phyloP scores from a whole-genome alignment of 2,329 filamentous ascomycete species.

The Paramyrothecium roridum region DNA sequence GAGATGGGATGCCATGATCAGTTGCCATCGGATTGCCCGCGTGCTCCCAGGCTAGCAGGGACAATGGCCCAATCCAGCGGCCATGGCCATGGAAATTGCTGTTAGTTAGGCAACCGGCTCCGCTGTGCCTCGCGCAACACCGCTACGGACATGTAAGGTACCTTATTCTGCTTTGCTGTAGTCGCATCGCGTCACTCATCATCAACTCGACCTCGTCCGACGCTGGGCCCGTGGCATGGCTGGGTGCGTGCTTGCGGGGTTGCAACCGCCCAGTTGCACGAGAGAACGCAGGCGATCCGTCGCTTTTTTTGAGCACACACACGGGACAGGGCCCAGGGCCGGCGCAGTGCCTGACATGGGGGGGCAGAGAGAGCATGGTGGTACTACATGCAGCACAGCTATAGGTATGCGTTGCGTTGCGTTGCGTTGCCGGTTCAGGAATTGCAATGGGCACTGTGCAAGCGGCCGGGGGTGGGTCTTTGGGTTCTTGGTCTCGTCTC shows the following conservation, averaged over 20 bases:
- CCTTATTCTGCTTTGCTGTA: too few species aligned
- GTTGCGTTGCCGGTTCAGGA: too few species aligned
- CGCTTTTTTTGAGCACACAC: not conserved
- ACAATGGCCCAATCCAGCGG: not conserved
- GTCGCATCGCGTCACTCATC: not conserved
- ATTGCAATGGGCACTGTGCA: too few species aligned
- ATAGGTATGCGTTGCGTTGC: too few species aligned
- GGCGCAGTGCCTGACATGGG: conserved; percentile 4
- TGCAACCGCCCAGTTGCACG: conserved; percentile 10
- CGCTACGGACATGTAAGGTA: too few species aligned
- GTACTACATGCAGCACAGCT: too few species aligned
- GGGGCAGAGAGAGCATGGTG: not conserved
- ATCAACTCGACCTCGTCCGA: not conserved
- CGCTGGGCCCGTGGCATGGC: not conserved
- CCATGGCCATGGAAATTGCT: not conserved
- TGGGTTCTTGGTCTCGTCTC: too few species aligned
- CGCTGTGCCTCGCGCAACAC: not conserved
- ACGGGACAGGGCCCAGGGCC: not conserved
- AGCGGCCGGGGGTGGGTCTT: too few species aligned
- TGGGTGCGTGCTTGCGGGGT: conserved; percentile 8
- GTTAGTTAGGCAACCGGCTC: not conserved
- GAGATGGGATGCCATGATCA: not conserved
- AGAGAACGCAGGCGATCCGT: conserved; percentile 2
- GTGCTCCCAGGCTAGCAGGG: not conserved
- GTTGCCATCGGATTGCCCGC: not conserved